Evolutionary conservation across 495 filamentous ascomycete genomes (phyloP), one percentile per base, ranked within the genome.

Genomic region (Apiosordaria backusii): DNA sequence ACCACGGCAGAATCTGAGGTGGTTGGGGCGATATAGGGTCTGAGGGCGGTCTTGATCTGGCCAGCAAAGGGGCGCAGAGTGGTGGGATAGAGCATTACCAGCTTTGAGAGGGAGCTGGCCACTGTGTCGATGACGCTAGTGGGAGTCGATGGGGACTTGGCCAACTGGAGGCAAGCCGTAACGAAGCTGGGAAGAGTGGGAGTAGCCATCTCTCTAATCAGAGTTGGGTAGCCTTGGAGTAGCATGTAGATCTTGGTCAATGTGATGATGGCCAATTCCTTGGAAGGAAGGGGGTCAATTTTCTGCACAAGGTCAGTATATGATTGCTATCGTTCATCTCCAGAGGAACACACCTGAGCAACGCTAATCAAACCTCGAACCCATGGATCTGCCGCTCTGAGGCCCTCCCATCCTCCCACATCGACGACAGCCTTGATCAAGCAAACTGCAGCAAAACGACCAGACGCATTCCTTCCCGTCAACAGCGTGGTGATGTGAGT

Each of bases 131-230:
- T 67, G 24, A 90, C 80, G 1, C 82, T 74, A 21, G 65, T 64
- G 23, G 79, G 78, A 16, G 75, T 67, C 63, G 74, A 74, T 16
- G 68, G 62, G 4, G 72, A 69, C 50, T 85, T 86, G 61, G 90
- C 77, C 24, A 92, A 78, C 71, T 89, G 88, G 22, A 96, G 76
- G 62, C 90, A 92, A 6, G 88, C 82, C 10, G 86, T 87, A 61
- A 91, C 83, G 68, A 92, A 96, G 4, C 82, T 79, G 18, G 90
- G 87, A 16, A 97, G 81, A 19, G 86, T 89, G 10, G 93, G 93
- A 3, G 92, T 96, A 1, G 91, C 92, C 67, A 96, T 90, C 73
- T 97, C 92, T 69, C 92, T 83, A n/a, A 93, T 82, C 23, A 96
- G 81, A 19, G 90, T 92, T 50, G 87, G 90, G 77, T 92, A 90